These are phyloP conservation scores for Cryptococcus jaspeensis DNA, from an alignment of 1,284 basidiomycete species.

Conservation along the genomic window DNA sequence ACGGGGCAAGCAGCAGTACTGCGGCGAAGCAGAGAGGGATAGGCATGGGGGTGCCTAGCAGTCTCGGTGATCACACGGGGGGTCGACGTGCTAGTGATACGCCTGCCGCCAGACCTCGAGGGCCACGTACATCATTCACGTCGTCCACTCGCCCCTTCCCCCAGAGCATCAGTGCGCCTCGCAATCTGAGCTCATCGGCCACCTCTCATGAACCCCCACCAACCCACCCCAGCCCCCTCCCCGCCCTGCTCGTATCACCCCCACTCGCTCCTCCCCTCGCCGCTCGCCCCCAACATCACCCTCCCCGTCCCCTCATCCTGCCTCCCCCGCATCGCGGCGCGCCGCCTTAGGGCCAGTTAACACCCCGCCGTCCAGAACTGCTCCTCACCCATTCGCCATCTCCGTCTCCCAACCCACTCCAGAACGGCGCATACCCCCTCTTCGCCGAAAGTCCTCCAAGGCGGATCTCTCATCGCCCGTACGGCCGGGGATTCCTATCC, in stretches of 20 bases:
- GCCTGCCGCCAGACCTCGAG: not conserved
- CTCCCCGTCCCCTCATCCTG: not conserved
- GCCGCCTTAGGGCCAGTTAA: too few relatives aligned
- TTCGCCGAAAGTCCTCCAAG: constrained; percentile 10
- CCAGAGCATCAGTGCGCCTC: not conserved
- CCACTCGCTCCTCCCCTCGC: not conserved
- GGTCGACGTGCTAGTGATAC: not conserved
- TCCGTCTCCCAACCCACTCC: constrained; percentile 16
- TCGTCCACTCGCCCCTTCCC: constrained; percentile 4
- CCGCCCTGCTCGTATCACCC: constrained; percentile 7
- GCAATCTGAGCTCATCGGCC: not conserved
- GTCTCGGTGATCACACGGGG: not conserved
- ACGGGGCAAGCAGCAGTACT: not conserved
- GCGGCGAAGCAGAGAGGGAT: not conserved
- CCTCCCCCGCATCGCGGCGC: not conserved
- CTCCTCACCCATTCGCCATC: constrained; percentile 2
- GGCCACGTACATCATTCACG: constrained; percentile 5
- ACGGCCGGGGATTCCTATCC: not conserved
- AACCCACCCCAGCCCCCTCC: not conserved
- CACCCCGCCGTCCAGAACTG: not conserved
- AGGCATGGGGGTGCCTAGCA: not conserved
- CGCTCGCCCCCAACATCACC: not conserved
- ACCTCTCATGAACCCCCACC: not conserved
- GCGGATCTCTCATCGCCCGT: not conserved
- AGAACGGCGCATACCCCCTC: constrained; percentile 3